A percentile compares a stretch with the other conserved stretches of the same genome.
Conservation (phyloP, 805 yeast genomes). For the Candida gorgasii region DNA sequence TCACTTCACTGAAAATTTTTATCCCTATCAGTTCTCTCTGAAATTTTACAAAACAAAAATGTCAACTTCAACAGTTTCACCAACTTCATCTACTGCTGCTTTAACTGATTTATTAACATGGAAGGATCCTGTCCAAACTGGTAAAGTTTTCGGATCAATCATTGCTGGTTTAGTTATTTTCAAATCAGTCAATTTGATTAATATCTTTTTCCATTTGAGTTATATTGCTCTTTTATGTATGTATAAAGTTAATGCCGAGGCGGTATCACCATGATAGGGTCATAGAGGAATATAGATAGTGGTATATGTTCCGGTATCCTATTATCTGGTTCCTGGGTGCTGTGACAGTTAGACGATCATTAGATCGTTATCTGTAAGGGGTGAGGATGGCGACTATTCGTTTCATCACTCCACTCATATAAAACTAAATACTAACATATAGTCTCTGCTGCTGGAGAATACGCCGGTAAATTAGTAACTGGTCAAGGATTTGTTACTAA, state of each 20-base stretch:
- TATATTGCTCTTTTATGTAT: conserved; percentile 54
- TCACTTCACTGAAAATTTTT: conserved; percentile 11
- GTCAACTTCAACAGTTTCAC: conserved; percentile 15
- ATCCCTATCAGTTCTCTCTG: conserved; percentile 7
- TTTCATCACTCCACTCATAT: too few species aligned
- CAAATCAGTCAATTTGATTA: conserved; percentile 63
- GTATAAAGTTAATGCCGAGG: conserved; percentile 19
- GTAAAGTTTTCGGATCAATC: conserved; percentile 68
- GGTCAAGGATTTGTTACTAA: conserved; percentile 82
- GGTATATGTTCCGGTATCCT: too few species aligned
- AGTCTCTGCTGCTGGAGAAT: conserved; percentile 74
- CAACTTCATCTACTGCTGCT: conserved; percentile 11
- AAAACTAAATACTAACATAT: conserved; percentile 34
- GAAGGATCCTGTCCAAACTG: conserved; percentile 76
- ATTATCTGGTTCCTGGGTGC: too few species aligned
- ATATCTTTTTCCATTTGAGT: conserved; percentile 59
- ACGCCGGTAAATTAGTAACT: conserved; percentile 65
- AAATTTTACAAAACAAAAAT: conserved; percentile 7
- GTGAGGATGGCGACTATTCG: not conserved
- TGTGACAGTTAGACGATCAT: too few species aligned
- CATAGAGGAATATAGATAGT: too few species aligned
- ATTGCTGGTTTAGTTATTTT: conserved; percentile 54
- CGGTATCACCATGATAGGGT: too few species aligned
- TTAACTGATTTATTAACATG: conserved; percentile 57
- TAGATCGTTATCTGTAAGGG: too few species aligned